Evolutionary conservation across 1,284 basidiomycete genomes (phyloP).

Genomic region (Omphalotus olearius): DNA sequence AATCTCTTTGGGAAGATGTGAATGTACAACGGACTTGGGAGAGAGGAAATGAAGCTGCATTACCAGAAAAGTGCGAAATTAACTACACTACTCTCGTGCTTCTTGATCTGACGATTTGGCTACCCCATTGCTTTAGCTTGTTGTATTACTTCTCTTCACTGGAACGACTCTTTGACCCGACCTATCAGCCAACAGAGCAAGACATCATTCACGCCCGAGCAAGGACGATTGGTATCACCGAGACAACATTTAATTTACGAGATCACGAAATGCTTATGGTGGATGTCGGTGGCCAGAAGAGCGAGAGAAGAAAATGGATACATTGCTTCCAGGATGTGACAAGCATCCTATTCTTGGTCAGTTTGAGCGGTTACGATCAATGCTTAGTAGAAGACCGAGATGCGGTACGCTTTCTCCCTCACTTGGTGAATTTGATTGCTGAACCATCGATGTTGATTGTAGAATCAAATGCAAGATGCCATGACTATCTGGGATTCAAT

Average conservation of each 20-base stretch:
- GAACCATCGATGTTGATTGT: not conserved
- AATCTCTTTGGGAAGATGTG: constrained; percentile 67
- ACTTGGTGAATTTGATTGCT: not conserved
- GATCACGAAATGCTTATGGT: constrained; percentile 68
- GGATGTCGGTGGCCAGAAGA: constrained; percentile 77
- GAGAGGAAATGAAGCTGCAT: constrained; percentile 66
- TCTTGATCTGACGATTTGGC: not conserved
- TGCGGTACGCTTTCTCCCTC: constrained; percentile 44
- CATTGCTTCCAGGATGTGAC: constrained; percentile 71
- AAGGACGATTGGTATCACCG: constrained; percentile 80
- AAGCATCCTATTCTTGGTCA: constrained; percentile 72
- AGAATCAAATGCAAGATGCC: constrained; percentile 87
- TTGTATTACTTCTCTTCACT: constrained; percentile 65
- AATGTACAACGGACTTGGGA: constrained; percentile 59
- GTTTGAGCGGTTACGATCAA: constrained; percentile 76
- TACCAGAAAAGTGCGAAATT: constrained; percentile 67
- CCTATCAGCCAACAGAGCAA: constrained; percentile 63
- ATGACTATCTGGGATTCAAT: constrained; percentile 85
- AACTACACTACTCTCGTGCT: not conserved
- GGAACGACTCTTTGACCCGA: constrained; percentile 58
- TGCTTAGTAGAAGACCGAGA: constrained; percentile 82
- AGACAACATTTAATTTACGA: constrained; percentile 70
- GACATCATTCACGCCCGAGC: constrained; percentile 76
- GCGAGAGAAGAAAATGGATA: constrained; percentile 75
- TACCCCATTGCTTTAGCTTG: constrained; percentile 28